Evolutionary conservation across 805 yeast species (phyloP), one percentile per base, ranked within the genome.

Genomic region (Candida methanosorbosa): DNA sequence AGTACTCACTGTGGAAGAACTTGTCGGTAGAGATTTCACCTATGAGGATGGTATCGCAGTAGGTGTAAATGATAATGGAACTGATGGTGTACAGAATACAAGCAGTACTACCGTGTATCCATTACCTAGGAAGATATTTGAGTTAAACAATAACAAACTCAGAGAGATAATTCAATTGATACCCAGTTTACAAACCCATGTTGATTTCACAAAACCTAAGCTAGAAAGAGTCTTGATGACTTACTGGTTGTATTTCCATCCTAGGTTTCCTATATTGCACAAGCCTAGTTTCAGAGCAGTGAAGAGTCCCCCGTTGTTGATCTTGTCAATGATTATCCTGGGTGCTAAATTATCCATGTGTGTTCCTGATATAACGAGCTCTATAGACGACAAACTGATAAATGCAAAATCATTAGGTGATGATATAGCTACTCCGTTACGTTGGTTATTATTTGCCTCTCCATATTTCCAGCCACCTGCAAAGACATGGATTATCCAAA

Each of bases 381-480:
- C 52, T 5, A 39, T 38, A 11, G 43, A 35, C 2, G 48, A 48
- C 30, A 39, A 39, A 30, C 32, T 54, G 15, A 23, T 27, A 3
- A 37, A 45, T 30, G 50, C 59, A 27, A 63, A 56, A 35, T 58
- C 57, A 31, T 58, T 76, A 31, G 69, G 76, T 8, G 55, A 63
- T 43, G 43, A 48, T 34, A 64, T 78, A 9, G 72, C 77, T 0
- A 65, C 54, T 29, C 80, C 94, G 0, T 56, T 85, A 20, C 59
- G 95, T 35, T 81, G 78, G 70, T 58, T 71, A 21, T 66, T 86
- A 3, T 85, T 85, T 49, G 72, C 81, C 26, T 72, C 79, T 32
- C 75, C 75, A 7, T 82, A 76, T 35, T 84, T 83, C 51, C 74
- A 71, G 38, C 80, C 94, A 1, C 95, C 95, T 1, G 80, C 86